Percentiles rank a stretch among this genome's conserved stretches.
Evolutionary conservation across 2,329 filamentous ascomycete genomes (phyloP).

Genomic region (Botrytis sinoallii): DNA sequence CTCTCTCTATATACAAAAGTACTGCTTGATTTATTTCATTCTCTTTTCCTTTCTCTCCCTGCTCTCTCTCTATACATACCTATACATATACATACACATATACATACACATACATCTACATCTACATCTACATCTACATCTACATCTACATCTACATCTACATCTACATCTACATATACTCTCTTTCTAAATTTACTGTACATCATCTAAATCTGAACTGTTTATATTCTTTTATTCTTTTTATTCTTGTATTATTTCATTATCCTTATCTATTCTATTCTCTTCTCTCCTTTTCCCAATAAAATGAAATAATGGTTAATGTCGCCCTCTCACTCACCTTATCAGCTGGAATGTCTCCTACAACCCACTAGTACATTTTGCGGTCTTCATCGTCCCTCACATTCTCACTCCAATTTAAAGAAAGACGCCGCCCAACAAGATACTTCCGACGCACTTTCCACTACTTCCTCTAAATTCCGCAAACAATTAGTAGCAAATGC

Average conservation of each 20-base stretch:
- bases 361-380: not conserved
- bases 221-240: not conserved
- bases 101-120: no score
- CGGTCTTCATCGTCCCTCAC: conserved; percentile 6
- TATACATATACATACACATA: no score
- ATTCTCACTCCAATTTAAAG: not conserved
- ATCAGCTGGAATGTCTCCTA: conserved; percentile 11
- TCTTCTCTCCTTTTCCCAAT: not conserved
- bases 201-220: not conserved
- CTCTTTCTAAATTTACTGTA: not conserved
- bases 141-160: not conserved
- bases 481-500: not conserved
- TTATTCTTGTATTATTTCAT: no score
- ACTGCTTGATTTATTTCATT: not conserved
- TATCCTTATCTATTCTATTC: not conserved
- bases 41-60: not conserved
- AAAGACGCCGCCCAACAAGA: not conserved
- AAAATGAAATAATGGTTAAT: conserved; percentile 16
- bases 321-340: not conserved
- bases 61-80: not conserved
- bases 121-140: not conserved
- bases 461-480: not conserved
- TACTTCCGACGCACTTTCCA: not conserved
- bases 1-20: not conserved
- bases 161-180: no score